Percentiles rank a stretch among this genome's conserved stretches.
Evolutionary conservation across 2,329 filamentous ascomycete genomes (phyloP).

Genomic region (Penicillium sumatraense): DNA sequence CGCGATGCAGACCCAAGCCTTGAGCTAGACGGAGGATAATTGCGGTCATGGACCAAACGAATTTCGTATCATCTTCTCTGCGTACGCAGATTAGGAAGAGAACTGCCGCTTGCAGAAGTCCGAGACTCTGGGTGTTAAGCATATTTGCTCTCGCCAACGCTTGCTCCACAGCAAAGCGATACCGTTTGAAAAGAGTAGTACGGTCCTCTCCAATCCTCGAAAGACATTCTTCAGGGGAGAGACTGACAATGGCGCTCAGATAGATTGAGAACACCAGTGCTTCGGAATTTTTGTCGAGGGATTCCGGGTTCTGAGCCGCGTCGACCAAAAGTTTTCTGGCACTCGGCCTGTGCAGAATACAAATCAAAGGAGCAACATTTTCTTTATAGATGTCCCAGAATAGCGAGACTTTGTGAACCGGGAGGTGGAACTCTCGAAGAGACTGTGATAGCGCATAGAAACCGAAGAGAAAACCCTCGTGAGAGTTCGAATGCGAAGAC

Average conservation of each 20-base stretch:
- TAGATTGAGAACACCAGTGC: conserved; percentile 67
- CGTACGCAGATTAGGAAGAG: conserved; percentile 62
- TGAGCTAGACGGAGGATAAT: conserved; percentile 48
- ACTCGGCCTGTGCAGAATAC: conserved; percentile 63
- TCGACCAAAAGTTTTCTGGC: conserved; percentile 57
- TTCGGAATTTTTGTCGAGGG: conserved; percentile 58
- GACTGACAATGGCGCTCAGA: conserved; percentile 56
- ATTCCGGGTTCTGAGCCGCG: conserved; percentile 55
- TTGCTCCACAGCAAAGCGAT: conserved; percentile 68
- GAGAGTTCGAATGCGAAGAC: conserved; percentile 46
- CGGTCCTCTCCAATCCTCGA: conserved; percentile 58
- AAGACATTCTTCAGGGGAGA: conserved; percentile 47
- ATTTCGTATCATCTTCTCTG: conserved; percentile 46
- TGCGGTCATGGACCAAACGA: conserved; percentile 50
- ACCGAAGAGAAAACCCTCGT: conserved; percentile 66
- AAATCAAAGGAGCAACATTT: conserved; percentile 65
- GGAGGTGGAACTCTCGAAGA: conserved; percentile 61
- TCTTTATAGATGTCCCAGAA: conserved; percentile 65
- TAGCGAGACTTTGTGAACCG: conserved; percentile 52
- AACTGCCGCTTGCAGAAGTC: conserved; percentile 66
- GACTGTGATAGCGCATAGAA: conserved; percentile 62
- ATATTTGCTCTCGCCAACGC: conserved; percentile 67
- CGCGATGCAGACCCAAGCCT: conserved; percentile 56
- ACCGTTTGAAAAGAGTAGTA: conserved; percentile 54
- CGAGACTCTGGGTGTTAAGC: conserved; percentile 64